A percentile compares a stretch with the other conserved stretches of the same genome.
phyloP scores from a whole-genome alignment of 306 rosid genomes.

The Potentilla sterilis region DNA sequence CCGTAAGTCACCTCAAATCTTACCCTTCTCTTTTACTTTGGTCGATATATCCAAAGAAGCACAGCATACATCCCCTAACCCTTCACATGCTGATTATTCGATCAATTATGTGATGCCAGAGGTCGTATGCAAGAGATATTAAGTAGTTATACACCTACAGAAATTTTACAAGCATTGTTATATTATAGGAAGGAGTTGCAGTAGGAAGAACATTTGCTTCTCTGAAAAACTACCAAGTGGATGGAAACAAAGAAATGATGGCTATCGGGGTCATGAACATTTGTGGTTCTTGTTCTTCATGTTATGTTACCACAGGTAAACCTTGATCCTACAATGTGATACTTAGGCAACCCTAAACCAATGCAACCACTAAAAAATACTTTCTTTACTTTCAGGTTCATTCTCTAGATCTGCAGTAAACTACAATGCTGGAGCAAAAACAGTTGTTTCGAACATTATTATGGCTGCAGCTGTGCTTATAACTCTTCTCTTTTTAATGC shows the following conservation, averaged over 20 bases:
- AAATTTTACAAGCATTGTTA: neutral
- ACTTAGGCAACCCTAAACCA: conserved; percentile 15
- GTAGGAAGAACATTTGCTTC: conserved; percentile 98
- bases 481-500: conserved; percentile 92
- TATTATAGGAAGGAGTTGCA: conserved; percentile 88
- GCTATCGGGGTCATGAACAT: conserved; percentile 97
- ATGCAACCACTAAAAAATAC: conserved; percentile 7
- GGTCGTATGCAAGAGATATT: neutral
- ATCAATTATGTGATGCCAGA: neutral
- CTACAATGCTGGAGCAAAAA: conserved; percentile 89
- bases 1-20: conserved; percentile 52
- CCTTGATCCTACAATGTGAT: conserved; percentile 2
- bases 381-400: conserved; percentile 54
- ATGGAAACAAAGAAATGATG: conserved; percentile 99
- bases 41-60: neutral
- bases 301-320: conserved; percentile 87
- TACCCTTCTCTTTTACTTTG: neutral
- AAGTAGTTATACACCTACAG: neutral
- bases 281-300: conserved; percentile 88
- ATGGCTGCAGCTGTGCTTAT: conserved; percentile 93
- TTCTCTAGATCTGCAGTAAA: conserved; percentile 97
- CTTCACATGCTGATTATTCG: neutral
- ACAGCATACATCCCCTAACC: neutral
- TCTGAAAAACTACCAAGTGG: conserved; percentile 88
- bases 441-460: conserved; percentile 77